phyloP scores from a whole-genome alignment of 495 filamentous ascomycete species.

The Talaromyces wortmannii region DNA sequence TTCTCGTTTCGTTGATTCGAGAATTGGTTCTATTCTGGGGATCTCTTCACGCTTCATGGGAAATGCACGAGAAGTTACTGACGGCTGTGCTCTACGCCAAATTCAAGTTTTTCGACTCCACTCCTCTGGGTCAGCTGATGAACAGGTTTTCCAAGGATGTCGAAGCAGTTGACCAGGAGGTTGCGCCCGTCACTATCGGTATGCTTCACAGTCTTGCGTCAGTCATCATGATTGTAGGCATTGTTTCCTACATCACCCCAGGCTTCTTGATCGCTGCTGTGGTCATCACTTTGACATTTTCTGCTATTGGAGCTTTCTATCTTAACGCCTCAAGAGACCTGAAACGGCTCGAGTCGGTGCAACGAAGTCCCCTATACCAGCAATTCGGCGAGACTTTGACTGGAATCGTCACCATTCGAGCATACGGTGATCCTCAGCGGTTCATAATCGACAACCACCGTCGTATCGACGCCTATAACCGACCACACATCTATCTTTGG shows the following conservation, averaged over 20 bases:
- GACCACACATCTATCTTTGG: slow-evolving; percentile 96
- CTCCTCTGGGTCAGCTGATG: slow-evolving; percentile 94
- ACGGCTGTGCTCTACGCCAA: slow-evolving; percentile 76
- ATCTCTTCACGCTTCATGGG: slow-evolving; percentile 80
- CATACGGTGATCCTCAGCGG: slow-evolving; percentile 88
- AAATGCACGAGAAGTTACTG: slow-evolving; percentile 76
- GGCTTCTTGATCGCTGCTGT: slow-evolving; percentile 82
- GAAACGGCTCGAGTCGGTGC: slow-evolving; percentile 90
- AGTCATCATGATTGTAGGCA: slow-evolving; percentile 78
- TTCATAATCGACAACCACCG: slow-evolving; percentile 91
- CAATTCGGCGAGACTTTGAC: slow-evolving; percentile 96
- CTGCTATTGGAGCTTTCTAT: slow-evolving; percentile 80
- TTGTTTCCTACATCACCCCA: slow-evolving; percentile 92
- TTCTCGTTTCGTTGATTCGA: slow-evolving; percentile 65
- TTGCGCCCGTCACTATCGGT: slow-evolving; percentile 81
- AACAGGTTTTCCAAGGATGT: slow-evolving; percentile 98
- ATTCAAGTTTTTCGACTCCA: slow-evolving; percentile 97
- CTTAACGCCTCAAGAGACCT: slow-evolving; percentile 86
- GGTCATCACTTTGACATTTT: slow-evolving; percentile 80
- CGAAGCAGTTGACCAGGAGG: slow-evolving; percentile 92
- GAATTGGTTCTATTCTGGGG: slow-evolving; percentile 90
- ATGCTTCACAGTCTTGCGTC: slow-evolving; percentile 61
- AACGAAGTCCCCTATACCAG: slow-evolving; percentile 92
- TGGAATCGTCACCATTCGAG: slow-evolving; percentile 95
- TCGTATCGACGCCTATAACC: slow-evolving; percentile 81